These are phyloP conservation scores for Puccinia horiana DNA, from an alignment of 1,284 basidiomycete species.

Conservation along the genomic window DNA sequence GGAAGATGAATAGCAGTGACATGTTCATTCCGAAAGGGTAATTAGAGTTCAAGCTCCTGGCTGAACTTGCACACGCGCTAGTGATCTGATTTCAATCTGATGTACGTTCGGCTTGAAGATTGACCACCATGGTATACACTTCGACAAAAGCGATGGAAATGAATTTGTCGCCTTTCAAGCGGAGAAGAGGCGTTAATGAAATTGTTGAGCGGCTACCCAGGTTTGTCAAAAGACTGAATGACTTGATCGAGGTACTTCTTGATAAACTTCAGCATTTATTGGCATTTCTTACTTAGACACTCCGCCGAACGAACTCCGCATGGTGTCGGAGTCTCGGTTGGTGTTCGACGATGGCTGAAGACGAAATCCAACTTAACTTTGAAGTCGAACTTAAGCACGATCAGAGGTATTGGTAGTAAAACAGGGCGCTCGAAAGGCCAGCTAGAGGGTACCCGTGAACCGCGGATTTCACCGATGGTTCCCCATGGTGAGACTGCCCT, in stretches of 20 bases:
- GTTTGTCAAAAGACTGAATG: not conserved
- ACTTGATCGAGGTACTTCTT: not conserved
- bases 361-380: conserved; percentile 41
- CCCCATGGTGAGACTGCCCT: not conserved
- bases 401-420: not conserved
- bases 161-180: conserved; percentile 44
- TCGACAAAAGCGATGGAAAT: conserved; percentile 40
- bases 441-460: not conserved
- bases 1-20: conserved; percentile 72
- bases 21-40: conserved; percentile 78
- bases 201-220: conserved; percentile 39
- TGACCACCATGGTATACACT: conserved; percentile 22
- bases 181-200: conserved; percentile 42
- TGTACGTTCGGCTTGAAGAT: not conserved
- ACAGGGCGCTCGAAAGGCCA: not conserved
- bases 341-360: conserved; percentile 48
- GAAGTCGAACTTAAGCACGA: conserved; percentile 35
- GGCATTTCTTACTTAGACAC: conserved; percentile 23
- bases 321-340: conserved; percentile 46
- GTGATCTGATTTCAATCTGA: not conserved
- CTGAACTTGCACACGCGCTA: not conserved
- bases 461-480: not conserved
- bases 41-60: conserved; percentile 52
- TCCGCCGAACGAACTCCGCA: conserved; percentile 46
- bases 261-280: not conserved